These are phyloP conservation scores for Pyrenochaeta sp. DNA, from an alignment of 2,329 filamentous ascomycete genomes.

Conservation along the genomic window DNA sequence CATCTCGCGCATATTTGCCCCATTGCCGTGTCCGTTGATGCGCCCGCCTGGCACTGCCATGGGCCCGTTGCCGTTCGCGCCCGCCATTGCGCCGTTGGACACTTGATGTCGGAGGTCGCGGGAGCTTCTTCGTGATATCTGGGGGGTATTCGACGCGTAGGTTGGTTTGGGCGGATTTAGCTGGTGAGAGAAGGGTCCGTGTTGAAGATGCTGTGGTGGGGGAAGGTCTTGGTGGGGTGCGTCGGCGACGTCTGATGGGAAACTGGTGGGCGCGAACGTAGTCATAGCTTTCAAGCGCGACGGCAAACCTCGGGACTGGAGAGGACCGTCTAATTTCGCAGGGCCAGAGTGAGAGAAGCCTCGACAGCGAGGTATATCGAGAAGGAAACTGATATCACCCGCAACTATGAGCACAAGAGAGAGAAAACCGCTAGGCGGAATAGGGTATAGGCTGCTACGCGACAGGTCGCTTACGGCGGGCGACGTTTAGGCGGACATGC, in stretches of 20 bases:
- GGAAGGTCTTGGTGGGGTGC: constrained; percentile 42
- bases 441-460: constrained; percentile 21
- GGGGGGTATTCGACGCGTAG: constrained; percentile 30
- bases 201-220: constrained; percentile 35
- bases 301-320: constrained; percentile 9
- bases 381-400: constrained; percentile 28
- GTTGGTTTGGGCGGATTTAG: constrained; percentile 28
- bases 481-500: constrained; percentile 8
- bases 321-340: constrained; percentile 9
- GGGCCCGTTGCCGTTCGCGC: constrained; percentile 46
- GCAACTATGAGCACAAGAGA: constrained; percentile 13
- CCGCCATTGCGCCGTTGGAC: constrained; percentile 44
- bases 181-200: constrained; percentile 39
- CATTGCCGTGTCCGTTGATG: constrained; percentile 41
- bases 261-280: constrained; percentile 35
- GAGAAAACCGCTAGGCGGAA: constrained; percentile 26
- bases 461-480: constrained; percentile 28
- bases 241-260: constrained; percentile 29
- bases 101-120: constrained; percentile 40
- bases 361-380: constrained; percentile 14
- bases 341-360: constrained; percentile 10
- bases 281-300: constrained; percentile 33
- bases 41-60: constrained; percentile 48
- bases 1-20: constrained; percentile 47
- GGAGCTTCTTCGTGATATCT: constrained; percentile 38